These are phyloP conservation scores for Penicillium paradoxum DNA, from an alignment of 495 filamentous ascomycete genomes.

Conservation along the genomic window DNA sequence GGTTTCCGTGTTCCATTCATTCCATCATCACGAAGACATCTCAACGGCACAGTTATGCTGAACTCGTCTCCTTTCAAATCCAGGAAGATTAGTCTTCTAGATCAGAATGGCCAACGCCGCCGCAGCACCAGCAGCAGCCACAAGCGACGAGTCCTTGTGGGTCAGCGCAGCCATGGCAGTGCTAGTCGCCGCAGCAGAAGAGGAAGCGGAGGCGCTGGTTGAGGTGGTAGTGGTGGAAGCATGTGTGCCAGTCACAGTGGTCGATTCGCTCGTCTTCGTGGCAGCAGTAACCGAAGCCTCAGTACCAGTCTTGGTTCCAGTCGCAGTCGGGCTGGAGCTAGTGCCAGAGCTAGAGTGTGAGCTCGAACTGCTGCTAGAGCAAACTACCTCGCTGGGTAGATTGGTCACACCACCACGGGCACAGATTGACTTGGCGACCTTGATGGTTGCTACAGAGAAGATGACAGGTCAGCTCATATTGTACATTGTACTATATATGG, in stretches of 20 bases:
- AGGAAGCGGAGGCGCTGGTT: constrained; percentile 12
- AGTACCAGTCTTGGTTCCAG: constrained; percentile 16
- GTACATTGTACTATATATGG: neutral
- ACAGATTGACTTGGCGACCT: constrained; percentile 50
- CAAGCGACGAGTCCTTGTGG: constrained; percentile 25
- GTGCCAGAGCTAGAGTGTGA: constrained; percentile 21
- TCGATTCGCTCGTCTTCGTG: constrained; percentile 9
- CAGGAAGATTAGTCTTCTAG: constrained; percentile 8
- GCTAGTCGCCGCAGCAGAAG: constrained; percentile 19
- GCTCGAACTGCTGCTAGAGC: constrained; percentile 24
- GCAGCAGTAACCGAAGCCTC: constrained; percentile 4
- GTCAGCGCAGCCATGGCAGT: constrained; percentile 47
- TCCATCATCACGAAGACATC: neutral
- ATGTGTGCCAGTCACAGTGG: constrained; percentile 7
- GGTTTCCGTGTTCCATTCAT: neutral
- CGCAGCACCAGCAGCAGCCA: constrained; percentile 34
- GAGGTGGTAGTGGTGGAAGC: constrained; percentile 12
- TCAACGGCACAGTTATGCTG: neutral
- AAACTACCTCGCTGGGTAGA: constrained; percentile 34
- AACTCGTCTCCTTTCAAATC: neutral
- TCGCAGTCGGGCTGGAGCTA: constrained; percentile 17
- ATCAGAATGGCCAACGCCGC: constrained; percentile 32
- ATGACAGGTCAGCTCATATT: neutral
- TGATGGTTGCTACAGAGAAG: constrained; percentile 38
- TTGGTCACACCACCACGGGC: constrained; percentile 34